Evolutionary conservation across 2,329 filamentous ascomycete species (phyloP).

Genomic region (Pezicula rhizophila): DNA sequence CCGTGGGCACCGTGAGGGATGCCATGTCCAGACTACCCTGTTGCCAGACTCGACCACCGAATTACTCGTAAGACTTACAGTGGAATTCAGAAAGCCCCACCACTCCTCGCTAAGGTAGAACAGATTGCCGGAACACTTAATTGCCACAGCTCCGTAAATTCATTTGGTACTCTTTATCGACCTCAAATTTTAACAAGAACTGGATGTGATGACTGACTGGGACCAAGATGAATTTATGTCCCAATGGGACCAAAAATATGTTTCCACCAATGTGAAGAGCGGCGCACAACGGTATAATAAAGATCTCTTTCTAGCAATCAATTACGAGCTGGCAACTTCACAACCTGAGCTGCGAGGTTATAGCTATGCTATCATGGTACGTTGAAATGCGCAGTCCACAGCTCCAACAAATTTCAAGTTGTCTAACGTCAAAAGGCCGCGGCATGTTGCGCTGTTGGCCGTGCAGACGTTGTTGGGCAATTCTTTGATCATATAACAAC

Average conservation of each 20-base stretch:
- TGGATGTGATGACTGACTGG: conserved; percentile 3
- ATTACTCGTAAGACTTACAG: too few species aligned
- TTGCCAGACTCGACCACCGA: too few species aligned
- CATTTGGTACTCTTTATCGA: neutral
- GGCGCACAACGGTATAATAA: neutral
- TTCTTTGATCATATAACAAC: conserved; percentile 4
- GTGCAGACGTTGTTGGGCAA: conserved; percentile 2
- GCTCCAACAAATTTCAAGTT: neutral
- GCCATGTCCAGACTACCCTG: too few species aligned
- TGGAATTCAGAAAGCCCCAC: neutral
- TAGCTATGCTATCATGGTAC: neutral
- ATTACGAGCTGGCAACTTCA: neutral
- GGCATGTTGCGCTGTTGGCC: conserved; percentile 1
- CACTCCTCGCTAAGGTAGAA: neutral
- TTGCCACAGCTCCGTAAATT: neutral
- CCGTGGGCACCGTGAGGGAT: too few species aligned
- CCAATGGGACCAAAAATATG: conserved; percentile 1
- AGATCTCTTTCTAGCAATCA: neutral
- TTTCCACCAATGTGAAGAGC: neutral
- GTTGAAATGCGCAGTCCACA: neutral
- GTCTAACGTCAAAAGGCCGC: neutral
- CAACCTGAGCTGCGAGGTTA: neutral
- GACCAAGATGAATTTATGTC: conserved; percentile 2
- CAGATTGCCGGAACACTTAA: neutral
- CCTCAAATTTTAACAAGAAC: neutral